Percentiles rank a stretch among this genome's conserved stretches.
Conservation (phyloP, 2,329 filamentous ascomycete genomes). For the Sporothrix brunneoviolacea region DNA sequence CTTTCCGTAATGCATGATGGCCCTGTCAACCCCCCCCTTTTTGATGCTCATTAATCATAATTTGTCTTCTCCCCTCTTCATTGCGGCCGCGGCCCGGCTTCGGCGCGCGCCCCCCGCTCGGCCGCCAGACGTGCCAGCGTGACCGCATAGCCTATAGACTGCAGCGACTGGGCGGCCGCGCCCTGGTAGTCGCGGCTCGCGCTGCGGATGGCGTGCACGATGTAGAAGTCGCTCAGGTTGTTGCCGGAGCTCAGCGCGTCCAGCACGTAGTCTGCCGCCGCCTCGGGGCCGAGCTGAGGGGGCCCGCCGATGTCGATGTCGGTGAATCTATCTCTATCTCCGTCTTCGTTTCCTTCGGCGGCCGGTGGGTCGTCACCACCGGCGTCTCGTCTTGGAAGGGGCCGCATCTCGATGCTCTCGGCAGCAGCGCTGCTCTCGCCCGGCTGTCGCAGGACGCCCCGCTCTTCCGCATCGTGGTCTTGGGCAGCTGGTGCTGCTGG, state of each 20-base stretch:
- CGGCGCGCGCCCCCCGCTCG: conserved; percentile 18
- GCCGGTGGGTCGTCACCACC: background rate
- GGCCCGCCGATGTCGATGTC: conserved; percentile 11
- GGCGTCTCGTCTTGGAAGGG: conserved; percentile 9
- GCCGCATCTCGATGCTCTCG: conserved; percentile 43
- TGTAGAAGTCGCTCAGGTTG: conserved; percentile 47
- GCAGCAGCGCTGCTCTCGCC: conserved; percentile 34
- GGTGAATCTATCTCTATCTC: conserved; percentile 15
- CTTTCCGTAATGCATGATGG: too few species aligned
- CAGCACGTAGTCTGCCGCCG: conserved; percentile 32
- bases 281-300: conserved; percentile 21
- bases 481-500: conserved; percentile 18
- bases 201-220: conserved; percentile 40
- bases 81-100: conserved; percentile 44
- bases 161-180: conserved; percentile 45
- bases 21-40: too few species aligned
- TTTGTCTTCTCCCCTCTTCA: conserved; percentile 28
- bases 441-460: too few species aligned
- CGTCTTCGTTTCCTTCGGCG: conserved; percentile 22
- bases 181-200: conserved; percentile 36
- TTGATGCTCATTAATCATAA: conserved; percentile 2
- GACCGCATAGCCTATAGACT: conserved; percentile 48
- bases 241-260: conserved; percentile 50
- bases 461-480: conserved; percentile 1
- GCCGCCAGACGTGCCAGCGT: conserved; percentile 37